Evolutionary conservation across 1,284 basidiomycete genomes (phyloP).

Genomic region (Ceratobasidium sp.): DNA sequence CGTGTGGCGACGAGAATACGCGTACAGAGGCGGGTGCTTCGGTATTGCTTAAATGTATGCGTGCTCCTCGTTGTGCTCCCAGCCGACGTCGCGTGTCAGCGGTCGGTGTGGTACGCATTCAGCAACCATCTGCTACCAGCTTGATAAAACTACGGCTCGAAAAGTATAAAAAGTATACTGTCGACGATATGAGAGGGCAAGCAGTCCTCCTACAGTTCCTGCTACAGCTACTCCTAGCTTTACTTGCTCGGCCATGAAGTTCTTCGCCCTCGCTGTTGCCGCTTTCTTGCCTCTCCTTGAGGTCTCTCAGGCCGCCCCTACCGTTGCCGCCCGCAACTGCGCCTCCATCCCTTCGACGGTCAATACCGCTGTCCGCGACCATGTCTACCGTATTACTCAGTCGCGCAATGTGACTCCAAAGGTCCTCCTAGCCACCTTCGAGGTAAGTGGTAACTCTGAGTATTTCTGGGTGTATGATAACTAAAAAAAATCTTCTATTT

Average conservation of each 20-base stretch:
- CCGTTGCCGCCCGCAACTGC: conserved; percentile 24
- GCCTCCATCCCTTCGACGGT: conserved; percentile 38
- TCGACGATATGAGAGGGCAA: not conserved
- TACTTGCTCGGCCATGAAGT: conserved; percentile 20
- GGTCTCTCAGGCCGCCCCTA: conserved; percentile 28
- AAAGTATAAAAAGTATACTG: conserved; percentile 6
- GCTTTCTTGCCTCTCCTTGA: conserved; percentile 21
- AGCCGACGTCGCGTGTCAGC: conserved; percentile 36
- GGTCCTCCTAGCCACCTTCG: conserved; percentile 37
- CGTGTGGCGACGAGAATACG: not conserved
- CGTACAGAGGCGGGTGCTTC: conserved; percentile 30
- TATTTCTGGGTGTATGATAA: not conserved
- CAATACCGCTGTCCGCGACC: conserved; percentile 36
- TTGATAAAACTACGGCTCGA: not conserved
- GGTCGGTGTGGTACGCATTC: not conserved
- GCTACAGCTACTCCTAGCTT: not conserved
- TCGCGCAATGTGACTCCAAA: conserved; percentile 37
- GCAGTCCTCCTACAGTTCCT: not conserved
- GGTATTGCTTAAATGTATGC: conserved; percentile 12
- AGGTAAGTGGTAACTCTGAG: conserved; percentile 11
- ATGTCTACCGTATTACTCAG: conserved; percentile 39
- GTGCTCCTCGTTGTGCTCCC: not conserved
- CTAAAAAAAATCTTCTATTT: not conserved
- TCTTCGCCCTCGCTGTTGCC: conserved; percentile 34
- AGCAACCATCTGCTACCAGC: not conserved